A percentile compares a stretch with the other conserved stretches of the same genome.
These are phyloP conservation scores for Osmanthus fragrans DNA, from an alignment of 257 asterid genomes.

Conservation along the genomic window DNA sequence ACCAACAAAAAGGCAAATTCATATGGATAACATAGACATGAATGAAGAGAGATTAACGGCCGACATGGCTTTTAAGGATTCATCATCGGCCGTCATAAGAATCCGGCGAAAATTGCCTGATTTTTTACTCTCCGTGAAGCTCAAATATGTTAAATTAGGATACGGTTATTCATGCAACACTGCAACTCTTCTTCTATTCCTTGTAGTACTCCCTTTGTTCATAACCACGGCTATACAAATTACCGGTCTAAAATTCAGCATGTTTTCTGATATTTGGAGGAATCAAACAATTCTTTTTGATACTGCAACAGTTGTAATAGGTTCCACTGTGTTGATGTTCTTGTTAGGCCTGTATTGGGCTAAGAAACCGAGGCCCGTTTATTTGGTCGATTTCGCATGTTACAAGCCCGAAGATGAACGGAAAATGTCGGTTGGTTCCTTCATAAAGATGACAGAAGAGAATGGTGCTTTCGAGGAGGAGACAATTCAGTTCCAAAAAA, in stretches of 20 bases:
- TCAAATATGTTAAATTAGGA: constrained; percentile 65
- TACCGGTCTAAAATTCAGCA: constrained; percentile 29
- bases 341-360: constrained; percentile 58
- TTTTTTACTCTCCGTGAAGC: constrained; percentile 55
- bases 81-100: constrained; percentile 46
- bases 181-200: constrained; percentile 33
- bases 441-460: constrained; percentile 42
- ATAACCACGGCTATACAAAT: constrained; percentile 34
- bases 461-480: constrained; percentile 39
- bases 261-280: constrained; percentile 35
- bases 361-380: constrained; percentile 39
- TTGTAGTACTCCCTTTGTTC: constrained; percentile 36
- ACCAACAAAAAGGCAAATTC: neutral
- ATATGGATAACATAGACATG: constrained; percentile 41
- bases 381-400: constrained; percentile 58
- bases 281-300: constrained; percentile 36
- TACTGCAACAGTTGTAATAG: constrained; percentile 38
- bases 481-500: constrained; percentile 44
- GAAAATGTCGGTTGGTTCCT: constrained; percentile 41
- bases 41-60: constrained; percentile 46
- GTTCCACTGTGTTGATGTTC: constrained; percentile 30
- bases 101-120: constrained; percentile 48
- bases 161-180: constrained; percentile 70
- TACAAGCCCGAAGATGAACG: constrained; percentile 48
- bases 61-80: constrained; percentile 49